Evolutionary conservation across 352 stramenopile genomes (phyloP).

Genomic region (Phytophthora crassamura): DNA sequence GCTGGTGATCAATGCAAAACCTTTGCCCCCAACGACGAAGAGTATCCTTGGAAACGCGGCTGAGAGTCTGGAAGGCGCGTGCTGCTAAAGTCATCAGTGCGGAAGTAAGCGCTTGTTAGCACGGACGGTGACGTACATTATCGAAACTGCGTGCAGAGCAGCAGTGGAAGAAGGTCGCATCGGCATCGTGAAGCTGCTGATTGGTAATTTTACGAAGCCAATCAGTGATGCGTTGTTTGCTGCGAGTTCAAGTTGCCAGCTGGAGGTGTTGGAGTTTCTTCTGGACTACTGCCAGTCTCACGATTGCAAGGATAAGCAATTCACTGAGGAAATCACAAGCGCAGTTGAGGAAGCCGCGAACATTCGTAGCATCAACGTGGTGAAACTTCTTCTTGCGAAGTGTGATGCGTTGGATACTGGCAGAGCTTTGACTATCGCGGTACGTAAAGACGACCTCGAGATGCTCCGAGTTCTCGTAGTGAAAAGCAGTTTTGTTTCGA

Average conservation of each 20-base stretch:
- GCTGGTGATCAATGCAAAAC: too few relatives aligned
- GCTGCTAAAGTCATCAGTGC: too few relatives aligned
- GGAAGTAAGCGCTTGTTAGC: too few relatives aligned
- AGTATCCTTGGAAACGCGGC: too few relatives aligned
- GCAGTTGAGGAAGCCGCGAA: conserved; percentile 6
- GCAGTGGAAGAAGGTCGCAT: conserved; percentile 2
- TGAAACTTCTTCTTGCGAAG: not conserved
- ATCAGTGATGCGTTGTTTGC: conserved; percentile 3
- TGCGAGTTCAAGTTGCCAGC: not conserved
- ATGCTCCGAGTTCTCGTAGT: not conserved
- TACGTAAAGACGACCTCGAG: not conserved
- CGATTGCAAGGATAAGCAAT: too few relatives aligned
- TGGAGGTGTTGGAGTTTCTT: conserved; percentile 18
- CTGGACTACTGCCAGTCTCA: conserved; percentile 14
- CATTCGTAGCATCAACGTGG: not conserved
- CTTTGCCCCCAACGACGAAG: too few relatives aligned
- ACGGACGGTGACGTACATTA: not conserved
- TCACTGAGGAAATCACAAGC: conserved; percentile 1
- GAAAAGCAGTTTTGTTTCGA: not conserved
- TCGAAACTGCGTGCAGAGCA: not conserved
- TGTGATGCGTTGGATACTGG: not conserved
- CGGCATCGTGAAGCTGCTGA: conserved; percentile 4
- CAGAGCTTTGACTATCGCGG: not conserved
- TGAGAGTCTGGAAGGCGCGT: too few relatives aligned
- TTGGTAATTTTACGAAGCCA: not conserved